Conservation (phyloP, 2,329 filamentous ascomycete species). For the Chrysoporthe austroafricana region DNA sequence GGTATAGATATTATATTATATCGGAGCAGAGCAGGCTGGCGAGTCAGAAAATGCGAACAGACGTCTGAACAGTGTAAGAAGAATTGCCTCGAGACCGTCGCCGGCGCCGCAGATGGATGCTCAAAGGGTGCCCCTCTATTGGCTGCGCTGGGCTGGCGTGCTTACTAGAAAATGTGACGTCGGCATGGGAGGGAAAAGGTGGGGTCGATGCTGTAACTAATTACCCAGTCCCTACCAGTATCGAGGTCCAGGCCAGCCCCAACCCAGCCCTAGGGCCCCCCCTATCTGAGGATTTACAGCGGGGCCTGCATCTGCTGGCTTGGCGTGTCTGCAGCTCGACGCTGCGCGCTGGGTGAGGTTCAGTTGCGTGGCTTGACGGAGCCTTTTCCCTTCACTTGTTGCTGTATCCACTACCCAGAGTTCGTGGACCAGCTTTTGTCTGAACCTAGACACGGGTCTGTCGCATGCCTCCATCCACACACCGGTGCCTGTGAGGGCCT, state of each 20-base stretch:
- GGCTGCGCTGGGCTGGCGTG: constrained; percentile 26
- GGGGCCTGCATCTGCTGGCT: neutral
- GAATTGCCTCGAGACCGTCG: constrained; percentile 14
- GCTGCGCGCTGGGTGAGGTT: neutral
- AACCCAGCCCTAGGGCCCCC: too few species aligned
- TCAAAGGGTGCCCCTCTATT: constrained; percentile 23
- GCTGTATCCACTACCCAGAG: neutral
- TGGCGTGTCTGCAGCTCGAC: neutral
- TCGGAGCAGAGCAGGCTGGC: neutral
- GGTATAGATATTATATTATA: neutral
- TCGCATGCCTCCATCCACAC: neutral
- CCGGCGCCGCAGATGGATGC: constrained; percentile 20
- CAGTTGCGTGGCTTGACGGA: neutral
- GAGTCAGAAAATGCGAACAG: neutral
- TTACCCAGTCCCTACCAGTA: too few species aligned
- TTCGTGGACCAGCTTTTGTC: neutral
- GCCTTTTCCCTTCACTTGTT: neutral
- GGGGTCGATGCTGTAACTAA: neutral
- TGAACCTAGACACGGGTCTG: neutral
- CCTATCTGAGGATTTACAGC: neutral
- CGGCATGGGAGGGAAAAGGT: constrained; percentile 9
- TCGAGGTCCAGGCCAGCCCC: too few species aligned
- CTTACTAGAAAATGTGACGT: constrained; percentile 27
- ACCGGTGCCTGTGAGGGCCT: neutral
- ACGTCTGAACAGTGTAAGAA: neutral